Evolutionary conservation across 2,329 filamentous ascomycete species (phyloP).

Genomic region (Colletotrichum horii): DNA sequence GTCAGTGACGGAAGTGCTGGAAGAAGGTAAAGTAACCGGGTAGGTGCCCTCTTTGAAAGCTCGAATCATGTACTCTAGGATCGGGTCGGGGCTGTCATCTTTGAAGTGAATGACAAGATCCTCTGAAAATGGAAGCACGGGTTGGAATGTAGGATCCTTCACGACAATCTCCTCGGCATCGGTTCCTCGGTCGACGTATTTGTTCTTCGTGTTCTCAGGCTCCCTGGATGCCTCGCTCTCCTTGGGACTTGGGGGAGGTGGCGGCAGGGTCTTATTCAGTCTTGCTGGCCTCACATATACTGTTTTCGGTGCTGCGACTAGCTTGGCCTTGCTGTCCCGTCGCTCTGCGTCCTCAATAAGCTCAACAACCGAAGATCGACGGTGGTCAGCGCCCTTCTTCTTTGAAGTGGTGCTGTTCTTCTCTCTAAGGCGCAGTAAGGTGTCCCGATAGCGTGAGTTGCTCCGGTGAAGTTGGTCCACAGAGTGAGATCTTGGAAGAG

Average conservation of each 20-base stretch:
- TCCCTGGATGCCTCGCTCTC: constrained; percentile 4
- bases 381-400: constrained; percentile 13
- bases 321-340: constrained; percentile 26
- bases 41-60: constrained; percentile 48
- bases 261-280: constrained; percentile 33
- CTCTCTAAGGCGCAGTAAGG: not conserved
- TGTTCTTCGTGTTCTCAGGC: constrained; percentile 27
- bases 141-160: constrained; percentile 34
- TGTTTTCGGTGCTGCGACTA: constrained; percentile 33
- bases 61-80: constrained; percentile 52
- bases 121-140: constrained; percentile 58
- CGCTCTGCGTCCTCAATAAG: constrained; percentile 26
- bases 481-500: constrained; percentile 39
- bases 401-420: not conserved
- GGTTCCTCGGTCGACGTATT: not conserved
- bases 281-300: constrained; percentile 33
- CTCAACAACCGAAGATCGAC: constrained; percentile 32
- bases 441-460: constrained; percentile 36
- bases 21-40: constrained; percentile 26
- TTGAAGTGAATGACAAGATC: constrained; percentile 62
- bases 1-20: constrained; percentile 2
- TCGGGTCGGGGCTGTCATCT: constrained; percentile 42
- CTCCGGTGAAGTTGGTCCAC: constrained; percentile 38
- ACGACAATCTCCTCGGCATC: constrained; percentile 35
- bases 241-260: constrained; percentile 21